Conservation (phyloP, 345 rosid genomes). For the Gossypium sturtianum region DNA sequence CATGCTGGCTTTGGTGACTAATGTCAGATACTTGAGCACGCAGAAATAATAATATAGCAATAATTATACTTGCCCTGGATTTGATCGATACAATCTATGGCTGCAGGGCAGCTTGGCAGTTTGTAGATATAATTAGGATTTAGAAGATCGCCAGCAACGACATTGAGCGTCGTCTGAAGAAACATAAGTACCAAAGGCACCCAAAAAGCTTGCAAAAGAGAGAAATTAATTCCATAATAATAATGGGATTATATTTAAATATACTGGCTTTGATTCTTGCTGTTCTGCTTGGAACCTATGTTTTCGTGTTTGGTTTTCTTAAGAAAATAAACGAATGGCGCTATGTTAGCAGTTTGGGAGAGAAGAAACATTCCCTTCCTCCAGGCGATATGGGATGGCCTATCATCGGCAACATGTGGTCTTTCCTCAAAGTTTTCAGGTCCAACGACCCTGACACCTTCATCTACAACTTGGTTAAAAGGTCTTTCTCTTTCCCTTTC, state of each 20-base stretch:
- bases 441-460: constrained; percentile 20
- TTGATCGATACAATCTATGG: not conserved
- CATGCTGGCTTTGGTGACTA: too few species aligned
- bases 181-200: not conserved
- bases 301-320: constrained; percentile 13
- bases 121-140: not conserved
- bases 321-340: constrained; percentile 11
- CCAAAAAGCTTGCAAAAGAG: not conserved
- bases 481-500: not conserved
- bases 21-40: too few species aligned
- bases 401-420: constrained; percentile 28
- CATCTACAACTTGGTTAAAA: constrained; percentile 5
- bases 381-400: constrained; percentile 24
- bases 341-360: constrained; percentile 26
- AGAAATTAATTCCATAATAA: not conserved
- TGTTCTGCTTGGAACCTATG: constrained; percentile 7
- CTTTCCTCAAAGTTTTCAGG: constrained; percentile 41
- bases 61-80: not conserved
- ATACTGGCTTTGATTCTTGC: constrained; percentile 10
- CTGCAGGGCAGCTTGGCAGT: not conserved
- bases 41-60: too few species aligned
- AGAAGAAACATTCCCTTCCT: constrained; percentile 23
- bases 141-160: not conserved
- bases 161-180: not conserved
- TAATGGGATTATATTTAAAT: constrained; percentile 10